These are phyloP conservation scores for Scortechinia acanthostroma DNA, from an alignment of 2,329 filamentous ascomycete species.

Conservation along the genomic window DNA sequence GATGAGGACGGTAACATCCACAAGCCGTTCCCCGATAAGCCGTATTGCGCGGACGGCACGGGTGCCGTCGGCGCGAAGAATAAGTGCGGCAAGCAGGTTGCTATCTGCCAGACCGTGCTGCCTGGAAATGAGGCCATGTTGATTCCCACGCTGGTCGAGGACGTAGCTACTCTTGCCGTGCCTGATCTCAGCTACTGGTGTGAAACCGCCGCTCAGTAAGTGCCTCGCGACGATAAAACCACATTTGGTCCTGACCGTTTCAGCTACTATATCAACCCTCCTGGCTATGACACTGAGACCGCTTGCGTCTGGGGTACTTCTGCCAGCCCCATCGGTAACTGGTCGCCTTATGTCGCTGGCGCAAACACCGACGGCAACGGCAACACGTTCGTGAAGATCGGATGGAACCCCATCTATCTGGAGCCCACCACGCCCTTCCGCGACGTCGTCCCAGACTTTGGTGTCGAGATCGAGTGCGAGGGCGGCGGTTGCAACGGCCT, in stretches of 20 bases:
- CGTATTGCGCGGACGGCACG: conserved; percentile 65
- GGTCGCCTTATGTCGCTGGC: conserved; percentile 71
- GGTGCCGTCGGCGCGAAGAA: conserved; percentile 61
- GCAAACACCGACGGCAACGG: conserved; percentile 63
- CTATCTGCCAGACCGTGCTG: conserved; percentile 74
- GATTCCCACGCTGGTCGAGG: conserved; percentile 65
- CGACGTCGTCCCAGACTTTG: conserved; percentile 53
- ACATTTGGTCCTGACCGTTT: conserved; percentile 5
- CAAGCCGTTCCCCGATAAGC: conserved; percentile 62
- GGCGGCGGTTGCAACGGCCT: conserved; percentile 61
- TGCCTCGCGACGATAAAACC: conserved; percentile 9
- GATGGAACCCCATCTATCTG: conserved; percentile 71
- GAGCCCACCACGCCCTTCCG: conserved; percentile 34
- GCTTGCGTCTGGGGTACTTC: conserved; percentile 69
- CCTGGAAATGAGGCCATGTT: conserved; percentile 78
- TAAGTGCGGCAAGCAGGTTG: conserved; percentile 51
- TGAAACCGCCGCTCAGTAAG: conserved; percentile 68
- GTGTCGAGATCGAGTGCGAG: conserved; percentile 64
- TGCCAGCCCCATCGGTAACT: conserved; percentile 62
- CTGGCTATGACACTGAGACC: conserved; percentile 45
- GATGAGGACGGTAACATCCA: conserved; percentile 55
- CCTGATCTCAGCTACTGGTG: conserved; percentile 67
- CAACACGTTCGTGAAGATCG: conserved; percentile 68
- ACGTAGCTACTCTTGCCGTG: conserved; percentile 56
- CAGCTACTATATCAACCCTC: conserved; percentile 73